phyloP scores from a whole-genome alignment of 1,139 yeast species.

The Casaregolazyma lundiana region DNA sequence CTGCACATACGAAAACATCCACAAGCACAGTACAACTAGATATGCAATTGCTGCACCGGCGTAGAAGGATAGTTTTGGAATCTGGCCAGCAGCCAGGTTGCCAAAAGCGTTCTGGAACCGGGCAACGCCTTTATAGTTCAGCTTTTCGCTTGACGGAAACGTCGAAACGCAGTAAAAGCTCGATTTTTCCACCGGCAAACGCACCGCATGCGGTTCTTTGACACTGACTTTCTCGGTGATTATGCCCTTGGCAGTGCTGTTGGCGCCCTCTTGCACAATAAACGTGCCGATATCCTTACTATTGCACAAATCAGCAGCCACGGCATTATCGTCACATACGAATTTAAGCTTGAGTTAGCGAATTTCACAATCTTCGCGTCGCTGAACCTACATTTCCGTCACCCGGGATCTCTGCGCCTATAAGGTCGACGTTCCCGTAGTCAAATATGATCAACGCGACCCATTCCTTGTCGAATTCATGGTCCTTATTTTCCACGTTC shows the following conservation, averaged over 20 bases:
- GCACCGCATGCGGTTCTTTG: conserved; percentile 55
- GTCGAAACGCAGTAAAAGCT: conserved; percentile 93
- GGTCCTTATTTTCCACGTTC: conserved; percentile 34
- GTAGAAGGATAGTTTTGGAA: conserved; percentile 85
- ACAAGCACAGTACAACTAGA: conserved; percentile 72
- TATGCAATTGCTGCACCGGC: conserved; percentile 83
- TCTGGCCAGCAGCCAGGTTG: conserved; percentile 79
- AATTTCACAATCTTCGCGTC: neutral
- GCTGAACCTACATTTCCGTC: conserved; percentile 21
- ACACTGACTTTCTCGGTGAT: conserved; percentile 52
- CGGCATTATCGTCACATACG: conserved; percentile 73
- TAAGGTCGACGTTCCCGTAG: conserved; percentile 63
- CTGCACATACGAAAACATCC: conserved; percentile 80
- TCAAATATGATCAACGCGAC: conserved; percentile 75
- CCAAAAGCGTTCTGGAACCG: conserved; percentile 92
- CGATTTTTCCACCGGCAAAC: conserved; percentile 63
- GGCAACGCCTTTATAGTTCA: conserved; percentile 57
- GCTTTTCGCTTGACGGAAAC: conserved; percentile 38
- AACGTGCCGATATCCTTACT: conserved; percentile 56
- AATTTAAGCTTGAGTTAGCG: conserved; percentile 41
- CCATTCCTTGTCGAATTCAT: conserved; percentile 34
- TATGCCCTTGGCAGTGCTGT: conserved; percentile 43
- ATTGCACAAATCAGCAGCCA: conserved; percentile 53
- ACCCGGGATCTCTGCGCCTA: conserved; percentile 52
- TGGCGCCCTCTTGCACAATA: conserved; percentile 42